Conservation (phyloP, 2,329 filamentous ascomycete genomes). For the Talaromyces atroroseus region DNA sequence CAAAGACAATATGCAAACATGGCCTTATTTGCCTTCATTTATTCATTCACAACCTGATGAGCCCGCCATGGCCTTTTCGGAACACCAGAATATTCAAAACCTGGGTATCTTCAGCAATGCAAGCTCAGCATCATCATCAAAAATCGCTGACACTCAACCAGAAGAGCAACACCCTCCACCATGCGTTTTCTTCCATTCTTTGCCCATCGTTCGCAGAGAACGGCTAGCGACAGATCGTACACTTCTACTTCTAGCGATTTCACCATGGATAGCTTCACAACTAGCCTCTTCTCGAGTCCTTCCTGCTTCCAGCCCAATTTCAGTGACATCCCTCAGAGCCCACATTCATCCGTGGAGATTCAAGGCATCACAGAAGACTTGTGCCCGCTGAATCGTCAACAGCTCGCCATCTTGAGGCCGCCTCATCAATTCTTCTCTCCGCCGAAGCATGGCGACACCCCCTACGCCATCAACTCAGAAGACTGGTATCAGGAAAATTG, state of each 20-base stretch:
- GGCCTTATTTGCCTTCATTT: neutral
- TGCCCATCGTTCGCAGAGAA: neutral
- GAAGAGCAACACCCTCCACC: neutral
- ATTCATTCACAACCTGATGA: neutral
- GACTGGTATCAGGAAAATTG: slow-evolving; percentile 24
- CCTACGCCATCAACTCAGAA: slow-evolving; percentile 27
- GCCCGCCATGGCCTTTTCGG: neutral
- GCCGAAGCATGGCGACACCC: slow-evolving; percentile 16
- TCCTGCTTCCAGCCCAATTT: neutral
- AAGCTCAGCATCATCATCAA: neutral
- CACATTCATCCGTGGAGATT: neutral
- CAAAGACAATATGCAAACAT: neutral
- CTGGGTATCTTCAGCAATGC: neutral
- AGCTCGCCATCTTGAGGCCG: slow-evolving; percentile 1
- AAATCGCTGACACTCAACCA: neutral
- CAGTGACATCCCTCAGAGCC: neutral
- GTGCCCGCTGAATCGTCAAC: neutral
- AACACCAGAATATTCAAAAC: neutral
- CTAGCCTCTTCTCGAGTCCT: slow-evolving; percentile 5
- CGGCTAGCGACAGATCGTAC: neutral
- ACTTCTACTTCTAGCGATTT: neutral
- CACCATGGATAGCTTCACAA: neutral
- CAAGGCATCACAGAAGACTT: neutral
- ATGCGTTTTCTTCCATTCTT: neutral
- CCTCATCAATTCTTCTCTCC: slow-evolving; percentile 5